These are phyloP conservation scores for Backusella tuberculispora DNA, from an alignment of 192 early-diverging fungal species.

Conservation along the genomic window DNA sequence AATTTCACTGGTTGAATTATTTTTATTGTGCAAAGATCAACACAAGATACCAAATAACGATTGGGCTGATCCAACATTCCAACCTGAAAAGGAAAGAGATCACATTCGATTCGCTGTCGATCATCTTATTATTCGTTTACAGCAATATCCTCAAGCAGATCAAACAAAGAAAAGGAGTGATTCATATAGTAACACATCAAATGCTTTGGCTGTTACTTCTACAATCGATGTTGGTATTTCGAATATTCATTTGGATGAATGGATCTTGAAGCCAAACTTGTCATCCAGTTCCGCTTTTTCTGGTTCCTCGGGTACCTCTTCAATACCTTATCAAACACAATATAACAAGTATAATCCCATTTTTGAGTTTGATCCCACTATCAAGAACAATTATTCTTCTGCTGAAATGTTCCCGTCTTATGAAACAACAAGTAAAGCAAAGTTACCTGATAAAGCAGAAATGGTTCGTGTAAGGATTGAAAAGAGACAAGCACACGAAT, in stretches of 20 bases:
- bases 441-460: neutral
- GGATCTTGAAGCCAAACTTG: slow-evolving; percentile 9
- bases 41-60: slow-evolving; percentile 10
- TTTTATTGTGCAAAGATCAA: slow-evolving; percentile 45
- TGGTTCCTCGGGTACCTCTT: neutral
- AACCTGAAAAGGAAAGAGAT: slow-evolving; percentile 16
- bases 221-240: slow-evolving; percentile 1
- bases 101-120: slow-evolving; percentile 48
- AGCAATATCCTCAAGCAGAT: neutral
- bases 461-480: slow-evolving; percentile 32
- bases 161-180: neutral
- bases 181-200: neutral
- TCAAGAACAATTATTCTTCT: neutral
- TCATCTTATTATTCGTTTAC: slow-evolving; percentile 36
- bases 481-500: slow-evolving; percentile 25
- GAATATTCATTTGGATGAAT: slow-evolving; percentile 15
- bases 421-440: neutral
- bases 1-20: slow-evolving; percentile 43
- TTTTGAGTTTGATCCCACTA: slow-evolving; percentile 11
- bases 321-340: neutral
- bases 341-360: slow-evolving; percentile 16
- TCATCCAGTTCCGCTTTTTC: neutral
- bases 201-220: neutral
- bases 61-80: neutral
- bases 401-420: slow-evolving; percentile 7